These are phyloP conservation scores for Magnolia kwangsiensis DNA, from an alignment of 164 flowering plant genomes.

Conservation along the genomic window DNA sequence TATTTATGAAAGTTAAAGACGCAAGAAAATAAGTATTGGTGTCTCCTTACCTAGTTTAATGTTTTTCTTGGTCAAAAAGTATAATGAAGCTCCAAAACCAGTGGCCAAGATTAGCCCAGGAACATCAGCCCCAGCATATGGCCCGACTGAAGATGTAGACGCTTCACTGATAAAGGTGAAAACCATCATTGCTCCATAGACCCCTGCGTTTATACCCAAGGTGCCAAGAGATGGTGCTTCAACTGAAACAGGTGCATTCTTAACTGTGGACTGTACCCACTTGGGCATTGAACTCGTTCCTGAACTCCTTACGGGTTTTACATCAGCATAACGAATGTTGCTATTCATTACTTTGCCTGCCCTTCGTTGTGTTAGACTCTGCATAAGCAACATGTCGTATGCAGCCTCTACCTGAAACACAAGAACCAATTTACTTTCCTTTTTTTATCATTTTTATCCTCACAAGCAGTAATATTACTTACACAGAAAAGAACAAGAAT, in stretches of 20 bases:
- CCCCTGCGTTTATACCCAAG: conserved; percentile 77
- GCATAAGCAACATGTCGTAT: conserved; percentile 93
- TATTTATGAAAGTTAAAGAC: not conserved
- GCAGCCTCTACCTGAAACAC: conserved; percentile 86
- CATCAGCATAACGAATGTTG: conserved; percentile 84
- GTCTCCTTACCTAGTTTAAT: conserved; percentile 55
- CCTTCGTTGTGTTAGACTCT: conserved; percentile 71
- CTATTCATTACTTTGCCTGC: conserved; percentile 77
- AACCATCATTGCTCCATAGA: conserved; percentile 79
- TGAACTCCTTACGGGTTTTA: conserved; percentile 50
- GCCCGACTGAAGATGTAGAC: conserved; percentile 38
- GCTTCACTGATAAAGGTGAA: conserved; percentile 72
- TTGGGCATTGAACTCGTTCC: conserved; percentile 55
- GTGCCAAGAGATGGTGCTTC: conserved; percentile 60
- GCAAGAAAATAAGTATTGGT: not conserved
- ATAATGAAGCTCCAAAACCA: conserved; percentile 87
- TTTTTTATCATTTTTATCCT: no score
- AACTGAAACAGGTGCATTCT: conserved; percentile 54
- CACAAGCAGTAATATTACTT: not conserved
- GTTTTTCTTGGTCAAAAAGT: conserved; percentile 82
- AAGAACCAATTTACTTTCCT: not conserved
- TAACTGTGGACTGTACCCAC: conserved; percentile 64
- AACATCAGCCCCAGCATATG: conserved; percentile 74
- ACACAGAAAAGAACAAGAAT: not conserved
- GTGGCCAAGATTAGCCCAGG: conserved; percentile 85